Conservation (phyloP, 1,139 yeast species). For the Pichia sp. region DNA sequence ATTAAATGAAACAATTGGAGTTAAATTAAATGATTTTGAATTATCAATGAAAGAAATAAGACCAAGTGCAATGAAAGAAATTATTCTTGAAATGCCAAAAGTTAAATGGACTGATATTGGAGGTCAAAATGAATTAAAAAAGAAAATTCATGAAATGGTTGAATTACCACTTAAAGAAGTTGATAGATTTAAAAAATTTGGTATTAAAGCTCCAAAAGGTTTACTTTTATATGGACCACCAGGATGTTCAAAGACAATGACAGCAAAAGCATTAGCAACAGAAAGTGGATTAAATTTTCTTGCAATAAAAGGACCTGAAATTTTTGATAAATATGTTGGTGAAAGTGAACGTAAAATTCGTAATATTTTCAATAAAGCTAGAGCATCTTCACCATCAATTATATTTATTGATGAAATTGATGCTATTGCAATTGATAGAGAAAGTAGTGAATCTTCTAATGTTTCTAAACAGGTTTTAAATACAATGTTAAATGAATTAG, state of each 20-base stretch:
- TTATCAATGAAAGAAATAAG: conserved; percentile 69
- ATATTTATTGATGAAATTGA: conserved; percentile 94
- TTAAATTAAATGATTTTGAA: conserved; percentile 48
- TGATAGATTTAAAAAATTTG: conserved; percentile 66
- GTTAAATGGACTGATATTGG: conserved; percentile 94
- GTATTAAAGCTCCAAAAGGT: conserved; percentile 88
- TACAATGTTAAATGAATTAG: conserved; percentile 84
- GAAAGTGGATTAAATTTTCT: conserved; percentile 89
- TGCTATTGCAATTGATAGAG: conserved; percentile 75
- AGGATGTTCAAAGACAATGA: conserved; percentile 89
- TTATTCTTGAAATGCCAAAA: conserved; percentile 87
- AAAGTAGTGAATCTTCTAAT: conserved; percentile 50
- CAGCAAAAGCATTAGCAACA: conserved; percentile 92
- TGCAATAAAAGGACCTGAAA: conserved; percentile 94
- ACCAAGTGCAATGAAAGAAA: conserved; percentile 97
- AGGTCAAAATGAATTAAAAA: conserved; percentile 80
- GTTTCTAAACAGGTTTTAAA: conserved; percentile 86
- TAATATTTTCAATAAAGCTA: conserved; percentile 83
- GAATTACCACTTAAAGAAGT: conserved; percentile 86
- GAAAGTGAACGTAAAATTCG: conserved; percentile 86
- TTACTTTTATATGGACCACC: conserved; percentile 91
- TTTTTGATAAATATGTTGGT: conserved; percentile 90
- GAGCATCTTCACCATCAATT: conserved; percentile 90
- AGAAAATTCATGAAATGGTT: conserved; percentile 78
- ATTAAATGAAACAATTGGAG: conserved; percentile 6